Conservation (phyloP, 2,329 filamentous ascomycete genomes). For the Pestalotiopsis sp. region DNA sequence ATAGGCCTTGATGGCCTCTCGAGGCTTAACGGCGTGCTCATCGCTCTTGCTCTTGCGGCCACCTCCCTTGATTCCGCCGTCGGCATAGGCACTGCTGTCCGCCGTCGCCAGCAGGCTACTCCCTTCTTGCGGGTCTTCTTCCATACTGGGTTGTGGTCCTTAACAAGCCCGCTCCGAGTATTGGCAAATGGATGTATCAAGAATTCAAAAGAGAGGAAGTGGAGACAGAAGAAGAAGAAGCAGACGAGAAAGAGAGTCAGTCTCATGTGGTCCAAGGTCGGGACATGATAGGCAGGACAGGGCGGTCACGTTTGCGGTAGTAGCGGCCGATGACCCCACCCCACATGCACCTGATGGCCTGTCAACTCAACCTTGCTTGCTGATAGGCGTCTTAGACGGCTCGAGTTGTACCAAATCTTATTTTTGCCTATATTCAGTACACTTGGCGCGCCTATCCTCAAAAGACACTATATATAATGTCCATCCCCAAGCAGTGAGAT, state of each 20-base stretch:
- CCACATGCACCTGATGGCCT: no score
- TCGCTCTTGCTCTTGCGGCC: background rate
- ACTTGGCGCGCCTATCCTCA: no score
- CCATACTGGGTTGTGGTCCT: background rate
- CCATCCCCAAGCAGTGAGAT: no score
- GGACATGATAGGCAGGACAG: background rate
- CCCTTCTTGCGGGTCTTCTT: background rate
- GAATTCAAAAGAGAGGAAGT: background rate
- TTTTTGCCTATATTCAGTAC: no score
- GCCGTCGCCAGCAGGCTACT: background rate
- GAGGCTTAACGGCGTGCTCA: constrained; percentile 8
- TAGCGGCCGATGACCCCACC: background rate
- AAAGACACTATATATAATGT: no score
- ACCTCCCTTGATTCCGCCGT: background rate
- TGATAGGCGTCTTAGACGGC: no score
- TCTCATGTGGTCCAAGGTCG: background rate
- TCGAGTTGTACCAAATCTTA: no score
- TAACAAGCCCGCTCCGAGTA: background rate
- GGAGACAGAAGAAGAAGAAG: background rate
- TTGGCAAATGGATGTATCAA: background rate
- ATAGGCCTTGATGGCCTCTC: constrained; percentile 10
- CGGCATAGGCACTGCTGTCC: background rate
- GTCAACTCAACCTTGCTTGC: no score
- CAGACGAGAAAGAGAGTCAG: background rate
- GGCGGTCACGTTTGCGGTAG: background rate